Conservation (phyloP, 306 rosid genomes). For the Crataegus laevigata region DNA sequence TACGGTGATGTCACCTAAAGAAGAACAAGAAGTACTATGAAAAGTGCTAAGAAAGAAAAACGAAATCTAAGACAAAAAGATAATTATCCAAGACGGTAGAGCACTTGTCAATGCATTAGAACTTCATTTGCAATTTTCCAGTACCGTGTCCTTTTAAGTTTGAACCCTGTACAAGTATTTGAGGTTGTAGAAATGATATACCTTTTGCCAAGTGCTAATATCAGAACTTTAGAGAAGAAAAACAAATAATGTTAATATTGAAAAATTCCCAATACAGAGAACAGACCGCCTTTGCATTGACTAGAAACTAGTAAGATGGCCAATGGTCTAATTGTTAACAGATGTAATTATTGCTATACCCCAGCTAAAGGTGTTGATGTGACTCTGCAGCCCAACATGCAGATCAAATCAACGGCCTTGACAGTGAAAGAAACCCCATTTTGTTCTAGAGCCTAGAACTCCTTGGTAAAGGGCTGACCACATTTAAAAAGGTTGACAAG, state of each 20-base stretch:
- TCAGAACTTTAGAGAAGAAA: neutral
- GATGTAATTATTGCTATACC: neutral
- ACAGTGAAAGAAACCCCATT: neutral
- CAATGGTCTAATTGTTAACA: neutral
- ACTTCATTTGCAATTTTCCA: neutral
- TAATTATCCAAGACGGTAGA: neutral
- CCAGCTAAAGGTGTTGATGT: neutral
- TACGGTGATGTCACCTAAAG: constrained; percentile 86
- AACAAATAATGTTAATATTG: neutral
- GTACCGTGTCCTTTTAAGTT: neutral
- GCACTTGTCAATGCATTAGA: neutral
- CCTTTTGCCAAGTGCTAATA: neutral
- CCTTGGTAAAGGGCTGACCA: neutral
- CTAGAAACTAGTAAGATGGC: neutral
- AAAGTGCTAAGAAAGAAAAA: constrained; percentile 6
- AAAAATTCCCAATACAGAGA: neutral
- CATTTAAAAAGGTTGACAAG: neutral
- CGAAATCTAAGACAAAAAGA: neutral
- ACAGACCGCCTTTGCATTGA: neutral
- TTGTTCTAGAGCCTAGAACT: neutral
- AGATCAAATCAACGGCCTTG: neutral
- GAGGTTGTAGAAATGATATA: neutral
- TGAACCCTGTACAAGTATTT: neutral
- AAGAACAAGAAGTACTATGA: neutral
- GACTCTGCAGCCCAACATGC: neutral